phyloP scores from a whole-genome alignment of 2,329 filamentous ascomycete species.

The Phyllosticta paracitricarpa region DNA sequence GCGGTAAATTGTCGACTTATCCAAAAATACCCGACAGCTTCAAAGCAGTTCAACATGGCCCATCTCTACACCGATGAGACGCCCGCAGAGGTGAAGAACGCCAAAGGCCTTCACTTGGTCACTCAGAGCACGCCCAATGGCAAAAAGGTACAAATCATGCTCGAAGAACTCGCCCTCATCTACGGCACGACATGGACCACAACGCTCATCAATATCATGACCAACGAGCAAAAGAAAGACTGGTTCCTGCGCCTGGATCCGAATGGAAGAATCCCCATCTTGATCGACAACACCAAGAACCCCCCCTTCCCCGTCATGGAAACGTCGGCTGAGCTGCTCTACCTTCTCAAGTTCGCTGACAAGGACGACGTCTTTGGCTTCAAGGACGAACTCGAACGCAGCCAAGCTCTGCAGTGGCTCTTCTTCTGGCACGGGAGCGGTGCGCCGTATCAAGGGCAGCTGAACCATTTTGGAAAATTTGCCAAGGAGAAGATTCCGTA shows the following conservation, averaged over 20 bases:
- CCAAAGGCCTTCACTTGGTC: constrained; percentile 43
- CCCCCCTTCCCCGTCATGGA: constrained; percentile 40
- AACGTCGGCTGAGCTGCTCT: constrained; percentile 44
- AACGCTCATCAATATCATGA: constrained; percentile 31
- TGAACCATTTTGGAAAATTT: constrained; percentile 39
- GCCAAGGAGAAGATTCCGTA: constrained; percentile 13
- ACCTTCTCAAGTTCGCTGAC: constrained; percentile 42
- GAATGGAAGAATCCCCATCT: constrained; percentile 7
- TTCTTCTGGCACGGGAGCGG: constrained; percentile 44
- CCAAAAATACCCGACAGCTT: not conserved
- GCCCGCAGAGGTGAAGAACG: constrained; percentile 36
- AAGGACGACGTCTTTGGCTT: constrained; percentile 43
- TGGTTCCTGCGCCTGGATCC: constrained; percentile 40
- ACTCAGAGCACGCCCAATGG: constrained; percentile 44
- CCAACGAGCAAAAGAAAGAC: constrained; percentile 47
- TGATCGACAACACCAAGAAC: constrained; percentile 6
- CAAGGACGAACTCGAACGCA: constrained; percentile 41
- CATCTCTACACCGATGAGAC: constrained; percentile 36
- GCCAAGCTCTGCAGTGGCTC: constrained; percentile 41
- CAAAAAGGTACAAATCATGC: constrained; percentile 42
- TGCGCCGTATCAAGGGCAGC: constrained; percentile 32
- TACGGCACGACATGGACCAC: constrained; percentile 30
- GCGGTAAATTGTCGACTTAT: not conserved
- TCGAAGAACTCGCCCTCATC: constrained; percentile 43
- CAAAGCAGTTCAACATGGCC: constrained; percentile 22